phyloP scores from a whole-genome alignment of 1,139 yeast genomes.

The Yamadazyma jaroonii region DNA sequence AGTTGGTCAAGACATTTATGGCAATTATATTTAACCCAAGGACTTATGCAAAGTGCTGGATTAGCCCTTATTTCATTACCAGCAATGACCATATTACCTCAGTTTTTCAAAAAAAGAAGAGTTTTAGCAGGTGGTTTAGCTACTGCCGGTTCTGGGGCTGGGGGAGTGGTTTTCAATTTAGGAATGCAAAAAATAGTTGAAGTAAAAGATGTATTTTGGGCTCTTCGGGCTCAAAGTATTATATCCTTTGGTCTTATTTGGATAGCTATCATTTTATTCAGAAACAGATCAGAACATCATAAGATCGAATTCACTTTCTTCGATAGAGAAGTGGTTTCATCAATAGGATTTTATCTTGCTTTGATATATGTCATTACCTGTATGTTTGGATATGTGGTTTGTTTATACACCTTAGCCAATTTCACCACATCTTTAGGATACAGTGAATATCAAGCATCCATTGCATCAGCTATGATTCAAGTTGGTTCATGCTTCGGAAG shows the following conservation, averaged over 20 bases:
- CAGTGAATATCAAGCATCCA: slow-evolving; percentile 35
- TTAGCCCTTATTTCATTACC: slow-evolving; percentile 46
- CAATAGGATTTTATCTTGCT: slow-evolving; percentile 31
- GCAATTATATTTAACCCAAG: slow-evolving; percentile 53
- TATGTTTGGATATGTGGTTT: slow-evolving; percentile 44
- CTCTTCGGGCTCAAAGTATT: slow-evolving; percentile 35
- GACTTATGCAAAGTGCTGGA: slow-evolving; percentile 50
- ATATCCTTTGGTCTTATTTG: slow-evolving; percentile 30
- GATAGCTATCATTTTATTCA: slow-evolving; percentile 28
- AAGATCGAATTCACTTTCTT: slow-evolving; percentile 34
- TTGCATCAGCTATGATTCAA: slow-evolving; percentile 45
- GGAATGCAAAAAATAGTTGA: slow-evolving; percentile 37
- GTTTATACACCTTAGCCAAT: slow-evolving; percentile 44
- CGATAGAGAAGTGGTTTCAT: slow-evolving; percentile 26
- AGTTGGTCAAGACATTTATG: slow-evolving; percentile 49
- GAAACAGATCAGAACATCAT: slow-evolving; percentile 20
- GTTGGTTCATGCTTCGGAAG: slow-evolving; percentile 41
- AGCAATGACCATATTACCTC: slow-evolving; percentile 41
- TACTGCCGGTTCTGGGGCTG: slow-evolving; percentile 60
- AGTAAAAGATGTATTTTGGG: slow-evolving; percentile 29
- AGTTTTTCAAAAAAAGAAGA: slow-evolving; percentile 53
- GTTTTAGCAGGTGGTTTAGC: slow-evolving; percentile 58
- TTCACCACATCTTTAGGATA: slow-evolving; percentile 47
- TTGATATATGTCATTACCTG: slow-evolving; percentile 35
- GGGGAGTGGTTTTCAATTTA: slow-evolving; percentile 51